Evolutionary conservation across 208 protist species (phyloP), one percentile per base, ranked within the genome.

Genomic region (Jaenimonas drosophilae): DNA sequence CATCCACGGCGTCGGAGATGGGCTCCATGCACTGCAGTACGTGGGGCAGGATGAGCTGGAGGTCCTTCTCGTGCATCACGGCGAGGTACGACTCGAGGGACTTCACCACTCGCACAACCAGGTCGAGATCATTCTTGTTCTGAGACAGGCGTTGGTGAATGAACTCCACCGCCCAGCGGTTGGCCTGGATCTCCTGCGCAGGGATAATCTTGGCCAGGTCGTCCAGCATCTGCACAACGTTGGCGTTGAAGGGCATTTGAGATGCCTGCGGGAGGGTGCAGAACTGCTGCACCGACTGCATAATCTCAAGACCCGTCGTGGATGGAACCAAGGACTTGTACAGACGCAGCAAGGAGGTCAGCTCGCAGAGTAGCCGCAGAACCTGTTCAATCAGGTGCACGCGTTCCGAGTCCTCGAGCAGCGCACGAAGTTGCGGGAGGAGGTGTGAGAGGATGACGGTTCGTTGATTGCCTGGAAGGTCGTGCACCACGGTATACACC

Each of bases 21-120:
- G 85, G 77, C 53, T 94, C 85, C 51, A 94, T 86, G 62, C 80
- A 89, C 59, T 87, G 77, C 49, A 94, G 56, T 27, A 94, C 81
- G 49, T 94, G 85, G 2, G 80, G 85, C 34, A 94, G 49, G 21
- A 94, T 78, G 17, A 87, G 60, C 47, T 87, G 77, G 44, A 90
- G 46, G 47, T 94, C 85, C 44, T 78, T 89, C 49, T 88, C 80
- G 53, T 94, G 76, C 64, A 94, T 73, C 3, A 94, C 77, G 0
- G 62, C 70, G 26, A 82, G 64, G 49, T 88, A 94, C 11, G 81
- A 94, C 54, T 89, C 78, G 2, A 94, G 49, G 14, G 80, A 77
- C 52, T 88, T 84, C 19, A 94, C 77, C n/a, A 87, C 76, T 29
- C 76, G 69, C 28, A 80, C 61, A 20, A 94, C 63, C 12, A 94